phyloP scores from a whole-genome alignment of 2,329 filamentous ascomycete species.

The Cadophora malorum region DNA sequence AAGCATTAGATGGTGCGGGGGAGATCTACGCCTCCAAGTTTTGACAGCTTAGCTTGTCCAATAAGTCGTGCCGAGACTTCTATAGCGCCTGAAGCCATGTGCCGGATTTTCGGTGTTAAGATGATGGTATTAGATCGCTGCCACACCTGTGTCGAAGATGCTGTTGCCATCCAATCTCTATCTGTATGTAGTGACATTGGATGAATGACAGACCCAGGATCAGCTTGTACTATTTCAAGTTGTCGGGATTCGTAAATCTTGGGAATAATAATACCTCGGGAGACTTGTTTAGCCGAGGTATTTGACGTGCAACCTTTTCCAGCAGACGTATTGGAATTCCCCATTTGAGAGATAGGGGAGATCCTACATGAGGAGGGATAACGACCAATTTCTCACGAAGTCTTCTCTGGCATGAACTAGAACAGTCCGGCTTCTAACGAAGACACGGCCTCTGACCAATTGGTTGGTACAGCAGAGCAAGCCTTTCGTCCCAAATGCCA shows the following conservation, averaged over 20 bases:
- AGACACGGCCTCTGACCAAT: too few relatives aligned
- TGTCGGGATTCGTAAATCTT: background rate
- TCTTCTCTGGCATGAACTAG: too few relatives aligned
- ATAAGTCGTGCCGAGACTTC: background rate
- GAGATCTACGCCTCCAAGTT: slow-evolving; percentile 10
- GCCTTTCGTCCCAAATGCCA: too few relatives aligned
- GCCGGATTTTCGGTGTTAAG: background rate
- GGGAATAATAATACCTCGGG: background rate
- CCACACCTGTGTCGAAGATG: background rate
- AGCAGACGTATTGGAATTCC: background rate
- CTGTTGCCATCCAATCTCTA: background rate
- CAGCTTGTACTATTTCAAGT: background rate
- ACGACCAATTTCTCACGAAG: too few relatives aligned
- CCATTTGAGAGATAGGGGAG: background rate
- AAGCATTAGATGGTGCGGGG: slow-evolving; percentile 20
- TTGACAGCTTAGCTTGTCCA: background rate
- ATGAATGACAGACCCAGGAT: background rate
- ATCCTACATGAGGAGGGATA: too few relatives aligned
- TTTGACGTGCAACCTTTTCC: background rate
- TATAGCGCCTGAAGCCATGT: background rate
- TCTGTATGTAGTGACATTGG: background rate
- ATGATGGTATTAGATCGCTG: background rate
- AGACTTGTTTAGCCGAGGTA: slow-evolving; percentile 7
- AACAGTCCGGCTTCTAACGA: too few relatives aligned
- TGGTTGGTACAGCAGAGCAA: too few relatives aligned